Evolutionary conservation across 148 eudicot genomes (phyloP).

Genomic region (Diospyros kaki): DNA sequence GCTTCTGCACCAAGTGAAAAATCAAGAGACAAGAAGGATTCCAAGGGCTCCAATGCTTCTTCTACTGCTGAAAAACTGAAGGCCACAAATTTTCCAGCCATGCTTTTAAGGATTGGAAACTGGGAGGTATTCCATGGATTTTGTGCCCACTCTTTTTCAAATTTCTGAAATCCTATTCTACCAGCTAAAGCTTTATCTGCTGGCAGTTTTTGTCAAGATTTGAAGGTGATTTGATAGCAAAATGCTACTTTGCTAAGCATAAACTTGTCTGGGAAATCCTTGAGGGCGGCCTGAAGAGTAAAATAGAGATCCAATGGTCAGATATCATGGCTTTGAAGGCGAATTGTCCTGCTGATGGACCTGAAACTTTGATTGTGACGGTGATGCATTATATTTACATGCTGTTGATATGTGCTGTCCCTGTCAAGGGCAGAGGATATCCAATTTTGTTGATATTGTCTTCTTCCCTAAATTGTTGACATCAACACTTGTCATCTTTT

Average conservation of each 20-base stretch:
- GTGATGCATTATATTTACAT: slow-evolving; percentile 27
- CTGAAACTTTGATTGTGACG: slow-evolving; percentile 67
- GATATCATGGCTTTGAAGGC: slow-evolving; percentile 83
- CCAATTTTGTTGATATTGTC: not conserved
- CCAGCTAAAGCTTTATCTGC: slow-evolving; percentile 14
- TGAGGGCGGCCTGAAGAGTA: slow-evolving; percentile 85
- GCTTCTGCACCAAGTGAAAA: slow-evolving; percentile 18
- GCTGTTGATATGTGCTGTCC: not conserved
- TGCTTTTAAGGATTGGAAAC: slow-evolving; percentile 57
- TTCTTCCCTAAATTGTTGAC: slow-evolving; percentile 1
- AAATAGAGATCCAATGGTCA: slow-evolving; percentile 92
- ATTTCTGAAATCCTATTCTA: not conserved
- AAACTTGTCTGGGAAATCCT: slow-evolving; percentile 98
- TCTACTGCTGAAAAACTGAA: slow-evolving; percentile 57
- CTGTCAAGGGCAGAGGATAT: not conserved
- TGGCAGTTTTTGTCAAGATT: slow-evolving; percentile 73
- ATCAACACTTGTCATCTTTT: slow-evolving; percentile 1
- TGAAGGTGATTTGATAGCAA: slow-evolving; percentile 92
- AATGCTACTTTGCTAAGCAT: slow-evolving; percentile 95
- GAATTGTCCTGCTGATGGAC: slow-evolving; percentile 60
- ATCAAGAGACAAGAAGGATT: slow-evolving; percentile 30
- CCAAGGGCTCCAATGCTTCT: slow-evolving; percentile 29
- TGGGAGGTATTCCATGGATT: slow-evolving; percentile 68
- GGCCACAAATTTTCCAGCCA: slow-evolving; percentile 82
- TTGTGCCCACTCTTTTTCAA: not conserved